These are phyloP conservation scores for Talaromyces ruber DNA, from an alignment of 495 filamentous ascomycete species.

Conservation along the genomic window DNA sequence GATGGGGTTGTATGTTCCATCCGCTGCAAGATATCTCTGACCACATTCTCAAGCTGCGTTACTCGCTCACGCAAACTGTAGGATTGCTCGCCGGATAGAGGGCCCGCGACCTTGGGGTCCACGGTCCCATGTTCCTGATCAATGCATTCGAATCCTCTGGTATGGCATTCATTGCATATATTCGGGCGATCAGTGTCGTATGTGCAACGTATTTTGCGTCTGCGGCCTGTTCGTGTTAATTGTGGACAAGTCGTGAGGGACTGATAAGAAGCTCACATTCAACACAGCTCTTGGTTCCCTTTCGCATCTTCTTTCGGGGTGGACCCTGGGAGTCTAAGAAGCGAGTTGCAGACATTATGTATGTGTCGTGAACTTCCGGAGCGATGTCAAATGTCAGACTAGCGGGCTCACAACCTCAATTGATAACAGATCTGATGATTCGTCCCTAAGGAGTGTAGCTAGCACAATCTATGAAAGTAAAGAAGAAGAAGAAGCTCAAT, in stretches of 20 bases:
- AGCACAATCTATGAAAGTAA: not conserved
- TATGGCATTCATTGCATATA: constrained; percentile 28
- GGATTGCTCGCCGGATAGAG: constrained; percentile 17
- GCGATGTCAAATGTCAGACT: not conserved
- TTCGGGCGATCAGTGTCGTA: constrained; percentile 17
- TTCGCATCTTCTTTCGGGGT: constrained; percentile 26
- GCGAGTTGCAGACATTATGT: constrained; percentile 1
- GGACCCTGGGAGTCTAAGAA: constrained; percentile 16
- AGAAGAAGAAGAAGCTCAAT: not conserved
- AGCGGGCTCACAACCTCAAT: not conserved
- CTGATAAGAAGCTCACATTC: constrained; percentile 11
- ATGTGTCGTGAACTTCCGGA: not conserved
- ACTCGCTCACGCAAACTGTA: constrained; percentile 31
- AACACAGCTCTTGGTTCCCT: constrained; percentile 13
- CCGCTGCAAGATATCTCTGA: constrained; percentile 18
- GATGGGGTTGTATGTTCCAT: constrained; percentile 12
- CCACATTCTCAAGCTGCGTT: constrained; percentile 25
- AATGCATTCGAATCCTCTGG: constrained; percentile 23
- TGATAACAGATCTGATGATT: not conserved
- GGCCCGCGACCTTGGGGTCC: constrained; percentile 1
- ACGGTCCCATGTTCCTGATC: constrained; percentile 22
- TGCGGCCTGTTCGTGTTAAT: constrained; percentile 18
- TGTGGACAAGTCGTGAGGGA: not conserved
- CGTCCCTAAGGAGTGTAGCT: not conserved
- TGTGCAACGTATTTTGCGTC: constrained; percentile 34